Percentiles rank a stretch among this genome's conserved stretches.
These are phyloP conservation scores for Termitomyces bulborhizus DNA, from an alignment of 768 basidiomycete species.

Conservation along the genomic window DNA sequence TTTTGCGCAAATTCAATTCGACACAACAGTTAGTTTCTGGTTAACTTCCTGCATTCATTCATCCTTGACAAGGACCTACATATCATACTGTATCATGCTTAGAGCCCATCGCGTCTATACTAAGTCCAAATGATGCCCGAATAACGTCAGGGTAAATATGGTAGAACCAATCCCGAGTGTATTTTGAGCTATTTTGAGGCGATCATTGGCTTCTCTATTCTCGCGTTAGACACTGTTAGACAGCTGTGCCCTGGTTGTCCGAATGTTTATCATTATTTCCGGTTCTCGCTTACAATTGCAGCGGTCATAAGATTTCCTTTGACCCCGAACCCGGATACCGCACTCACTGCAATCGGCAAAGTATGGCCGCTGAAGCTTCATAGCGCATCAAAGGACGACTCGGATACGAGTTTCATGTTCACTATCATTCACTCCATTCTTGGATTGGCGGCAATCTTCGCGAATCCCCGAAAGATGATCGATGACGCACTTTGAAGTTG, in stretches of 20 bases:
- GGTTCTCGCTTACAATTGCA: not conserved
- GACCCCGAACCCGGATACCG: not conserved
- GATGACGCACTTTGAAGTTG: slow-evolving; percentile 8
- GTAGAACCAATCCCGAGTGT: not conserved
- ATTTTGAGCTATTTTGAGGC: not conserved
- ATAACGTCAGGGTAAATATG: slow-evolving; percentile 14
- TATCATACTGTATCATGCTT: not conserved
- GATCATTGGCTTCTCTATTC: slow-evolving; percentile 15
- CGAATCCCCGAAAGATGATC: slow-evolving; percentile 7
- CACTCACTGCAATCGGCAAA: not conserved
- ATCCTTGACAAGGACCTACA: slow-evolving; percentile 2
- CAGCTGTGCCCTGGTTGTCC: not conserved
- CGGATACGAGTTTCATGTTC: too few species aligned
- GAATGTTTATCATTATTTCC: slow-evolving; percentile 2
- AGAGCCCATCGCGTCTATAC: slow-evolving; percentile 7
- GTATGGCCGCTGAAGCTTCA: not conserved
- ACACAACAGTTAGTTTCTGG: not conserved
- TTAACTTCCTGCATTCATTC: slow-evolving; percentile 6
- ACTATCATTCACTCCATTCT: not conserved
- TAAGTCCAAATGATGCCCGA: slow-evolving; percentile 21
- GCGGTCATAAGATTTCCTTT: not conserved
- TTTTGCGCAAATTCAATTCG: not conserved
- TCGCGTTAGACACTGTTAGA: slow-evolving; percentile 1
- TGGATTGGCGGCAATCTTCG: not conserved
- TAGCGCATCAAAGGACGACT: too few species aligned